Conservation (phyloP, 2,329 filamentous ascomycete species). For the Fusarium sp. region DNA sequence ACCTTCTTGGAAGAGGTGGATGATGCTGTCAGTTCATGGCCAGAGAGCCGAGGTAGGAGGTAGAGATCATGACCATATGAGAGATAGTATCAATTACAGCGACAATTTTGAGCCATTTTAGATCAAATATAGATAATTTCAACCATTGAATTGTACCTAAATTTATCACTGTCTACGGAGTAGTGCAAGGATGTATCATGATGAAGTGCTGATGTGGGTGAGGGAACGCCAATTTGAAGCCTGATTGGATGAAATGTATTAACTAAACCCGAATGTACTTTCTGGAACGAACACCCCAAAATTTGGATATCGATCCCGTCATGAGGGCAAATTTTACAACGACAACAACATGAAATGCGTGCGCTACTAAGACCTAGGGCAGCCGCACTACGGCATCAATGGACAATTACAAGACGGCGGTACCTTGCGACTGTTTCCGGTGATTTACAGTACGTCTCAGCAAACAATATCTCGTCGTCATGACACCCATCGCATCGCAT, state of each 20-base stretch:
- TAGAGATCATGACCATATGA: slow-evolving; percentile 8
- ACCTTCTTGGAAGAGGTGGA: slow-evolving; percentile 93
- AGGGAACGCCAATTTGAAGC: neutral
- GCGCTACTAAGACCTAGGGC: slow-evolving; percentile 38
- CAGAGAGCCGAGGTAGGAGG: slow-evolving; percentile 62
- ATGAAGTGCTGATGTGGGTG: neutral
- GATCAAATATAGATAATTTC: neutral
- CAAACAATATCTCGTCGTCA: neutral
- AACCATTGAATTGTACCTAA: neutral
- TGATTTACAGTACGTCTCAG: slow-evolving; percentile 41
- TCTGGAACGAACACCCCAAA: slow-evolving; percentile 1
- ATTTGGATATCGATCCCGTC: slow-evolving; percentile 10
- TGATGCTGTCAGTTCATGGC: slow-evolving; percentile 87
- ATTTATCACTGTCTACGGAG: neutral
- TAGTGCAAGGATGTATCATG: neutral
- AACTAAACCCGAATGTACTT: neutral
- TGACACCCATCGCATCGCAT: neutral
- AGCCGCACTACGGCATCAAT: slow-evolving; percentile 28
- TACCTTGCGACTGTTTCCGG: slow-evolving; percentile 46
- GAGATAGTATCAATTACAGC: slow-evolving; percentile 7
- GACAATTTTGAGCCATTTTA: neutral
- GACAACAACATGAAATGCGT: slow-evolving; percentile 43
- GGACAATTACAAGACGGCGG: slow-evolving; percentile 26
- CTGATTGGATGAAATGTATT: slow-evolving; percentile 6
- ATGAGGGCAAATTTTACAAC: slow-evolving; percentile 27